Evolutionary conservation across 345 rosid species (phyloP).

Genomic region (Clausena lansium): DNA sequence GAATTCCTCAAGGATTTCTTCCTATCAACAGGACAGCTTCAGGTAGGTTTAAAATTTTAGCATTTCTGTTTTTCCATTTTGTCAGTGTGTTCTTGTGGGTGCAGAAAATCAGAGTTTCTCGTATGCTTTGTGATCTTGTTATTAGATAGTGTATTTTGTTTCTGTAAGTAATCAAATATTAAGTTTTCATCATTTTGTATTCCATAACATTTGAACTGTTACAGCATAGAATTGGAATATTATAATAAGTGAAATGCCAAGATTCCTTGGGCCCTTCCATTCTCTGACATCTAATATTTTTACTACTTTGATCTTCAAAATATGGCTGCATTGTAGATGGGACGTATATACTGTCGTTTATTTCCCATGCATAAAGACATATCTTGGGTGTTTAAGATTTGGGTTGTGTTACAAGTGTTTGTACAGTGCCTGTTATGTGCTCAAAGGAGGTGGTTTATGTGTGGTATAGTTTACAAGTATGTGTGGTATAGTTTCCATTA

Average conservation of each 20-base stretch:
- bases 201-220: not conserved
- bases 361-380: not conserved
- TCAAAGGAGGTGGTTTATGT: not conserved
- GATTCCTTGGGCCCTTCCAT: not conserved
- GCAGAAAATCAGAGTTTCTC: not conserved
- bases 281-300: not conserved
- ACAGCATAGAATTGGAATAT: not conserved
- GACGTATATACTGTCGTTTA: not conserved
- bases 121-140: not conserved
- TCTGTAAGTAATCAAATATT: not conserved
- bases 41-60: slow-evolving; percentile 48
- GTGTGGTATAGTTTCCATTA: not conserved
- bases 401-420: not conserved
- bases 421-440: not conserved
- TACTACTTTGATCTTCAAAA: not conserved
- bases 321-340: not conserved
- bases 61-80: slow-evolving; percentile 10
- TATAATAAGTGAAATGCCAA: not conserved
- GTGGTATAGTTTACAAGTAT: not conserved
- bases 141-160: not conserved
- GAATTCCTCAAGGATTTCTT: slow-evolving; percentile 95
- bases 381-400: not conserved
- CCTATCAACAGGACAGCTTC: slow-evolving; percentile 86
- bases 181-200: not conserved
- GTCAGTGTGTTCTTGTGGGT: not conserved